These are phyloP conservation scores for Akanthomyces muscarius DNA, from an alignment of 2,329 filamentous ascomycete genomes.

Conservation along the genomic window DNA sequence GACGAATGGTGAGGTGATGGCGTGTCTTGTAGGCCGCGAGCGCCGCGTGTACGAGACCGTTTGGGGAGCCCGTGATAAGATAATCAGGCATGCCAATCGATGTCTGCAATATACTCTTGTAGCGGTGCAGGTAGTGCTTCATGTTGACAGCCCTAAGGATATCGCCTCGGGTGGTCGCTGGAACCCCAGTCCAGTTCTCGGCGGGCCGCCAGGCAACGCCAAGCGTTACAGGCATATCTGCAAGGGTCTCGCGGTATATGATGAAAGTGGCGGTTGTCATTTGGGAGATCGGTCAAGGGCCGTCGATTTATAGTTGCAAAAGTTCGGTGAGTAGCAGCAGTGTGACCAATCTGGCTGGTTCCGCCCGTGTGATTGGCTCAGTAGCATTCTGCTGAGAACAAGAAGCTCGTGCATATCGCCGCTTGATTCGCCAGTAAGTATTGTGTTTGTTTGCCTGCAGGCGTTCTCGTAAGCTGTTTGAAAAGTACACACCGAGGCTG, in stretches of 20 bases:
- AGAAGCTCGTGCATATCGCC: no score
- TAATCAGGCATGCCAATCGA: not conserved
- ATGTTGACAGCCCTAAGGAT: not conserved
- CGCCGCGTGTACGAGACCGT: slow-evolving; percentile 34
- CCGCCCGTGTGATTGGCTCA: no score
- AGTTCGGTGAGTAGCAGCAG: no score
- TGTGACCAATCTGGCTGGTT: no score
- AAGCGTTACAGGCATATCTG: not conserved
- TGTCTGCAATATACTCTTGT: not conserved
- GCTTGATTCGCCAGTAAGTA: no score
- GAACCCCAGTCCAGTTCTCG: not conserved
- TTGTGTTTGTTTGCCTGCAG: no score
- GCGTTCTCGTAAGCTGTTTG: no score
- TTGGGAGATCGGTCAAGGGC: no score
- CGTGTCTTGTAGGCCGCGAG: slow-evolving; percentile 37
- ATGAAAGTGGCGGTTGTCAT: no score
- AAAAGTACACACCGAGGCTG: no score
- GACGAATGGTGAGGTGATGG: slow-evolving; percentile 41
- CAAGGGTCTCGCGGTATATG: not conserved
- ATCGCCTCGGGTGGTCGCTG: not conserved
- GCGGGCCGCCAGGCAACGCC: not conserved
- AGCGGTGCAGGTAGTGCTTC: not conserved
- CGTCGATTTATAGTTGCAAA: no score
- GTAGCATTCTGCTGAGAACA: no score
- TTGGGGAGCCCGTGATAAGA: slow-evolving; percentile 17